Evolutionary conservation across 31 red algal species (phyloP).

Genomic region (Porphyra umbilicalis): DNA sequence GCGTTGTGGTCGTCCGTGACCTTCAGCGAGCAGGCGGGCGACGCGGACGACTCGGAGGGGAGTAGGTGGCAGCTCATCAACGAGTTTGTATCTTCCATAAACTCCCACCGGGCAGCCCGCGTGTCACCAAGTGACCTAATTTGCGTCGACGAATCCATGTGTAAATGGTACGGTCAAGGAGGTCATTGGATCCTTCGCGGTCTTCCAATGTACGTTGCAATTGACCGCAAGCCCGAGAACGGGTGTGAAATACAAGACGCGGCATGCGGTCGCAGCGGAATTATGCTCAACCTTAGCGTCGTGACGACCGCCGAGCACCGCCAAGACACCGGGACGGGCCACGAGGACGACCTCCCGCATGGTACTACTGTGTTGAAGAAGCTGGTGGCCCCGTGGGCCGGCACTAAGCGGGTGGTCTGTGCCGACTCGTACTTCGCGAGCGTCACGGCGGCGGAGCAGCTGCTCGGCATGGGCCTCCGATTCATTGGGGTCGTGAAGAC

Average conservation of each 20-base stretch:
- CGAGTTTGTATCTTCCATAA: conserved; percentile 11
- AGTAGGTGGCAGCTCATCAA: not conserved
- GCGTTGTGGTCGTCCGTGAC: no score
- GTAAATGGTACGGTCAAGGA: conserved; percentile 36
- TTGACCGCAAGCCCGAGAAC: no score
- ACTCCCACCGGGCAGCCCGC: conserved; percentile 6
- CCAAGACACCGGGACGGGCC: no score
- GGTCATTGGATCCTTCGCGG: conserved; percentile 38
- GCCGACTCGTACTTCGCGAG: conserved; percentile 20
- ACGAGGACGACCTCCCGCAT: conserved; percentile 3
- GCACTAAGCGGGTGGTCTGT: conserved; percentile 7
- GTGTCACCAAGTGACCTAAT: conserved; percentile 7
- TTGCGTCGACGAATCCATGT: conserved; percentile 53
- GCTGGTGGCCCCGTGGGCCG: conserved; percentile 2
- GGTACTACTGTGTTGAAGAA: conserved; percentile 9
- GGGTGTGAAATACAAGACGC: not conserved
- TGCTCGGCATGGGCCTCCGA: conserved; percentile 6
- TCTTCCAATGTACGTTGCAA: no score
- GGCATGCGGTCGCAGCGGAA: not conserved
- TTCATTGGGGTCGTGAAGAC: conserved; percentile 26
- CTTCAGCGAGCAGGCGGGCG: no score
- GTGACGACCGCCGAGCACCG: not conserved
- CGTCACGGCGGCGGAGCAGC: conserved; percentile 9
- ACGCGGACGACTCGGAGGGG: no score
- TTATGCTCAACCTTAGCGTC: no score